A percentile compares a stretch with the other conserved stretches of the same genome.
These are phyloP conservation scores for Globisporangium lucens DNA, from an alignment of 352 stramenopile genomes.

Conservation along the genomic window DNA sequence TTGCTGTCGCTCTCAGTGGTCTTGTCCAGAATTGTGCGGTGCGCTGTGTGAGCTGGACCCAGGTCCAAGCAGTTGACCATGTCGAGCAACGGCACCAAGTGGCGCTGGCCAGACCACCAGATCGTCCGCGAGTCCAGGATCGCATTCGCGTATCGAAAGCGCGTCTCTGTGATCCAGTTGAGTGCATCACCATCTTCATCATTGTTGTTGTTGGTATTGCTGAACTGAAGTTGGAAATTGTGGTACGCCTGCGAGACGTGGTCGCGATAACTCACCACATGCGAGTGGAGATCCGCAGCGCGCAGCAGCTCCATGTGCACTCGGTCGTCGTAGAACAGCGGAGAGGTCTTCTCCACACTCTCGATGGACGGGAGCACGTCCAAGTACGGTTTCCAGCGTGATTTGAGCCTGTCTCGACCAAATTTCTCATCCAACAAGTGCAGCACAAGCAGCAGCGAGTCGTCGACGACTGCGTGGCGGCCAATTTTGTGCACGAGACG, in stretches of 20 bases:
- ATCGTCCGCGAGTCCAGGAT: conserved; percentile 92
- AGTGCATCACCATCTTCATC: background rate
- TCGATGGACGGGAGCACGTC: conserved; percentile 62
- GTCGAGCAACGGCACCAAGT: conserved; percentile 93
- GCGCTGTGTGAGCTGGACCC: conserved; percentile 35
- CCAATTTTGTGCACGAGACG: conserved; percentile 22
- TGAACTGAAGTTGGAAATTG: conserved; percentile 5
- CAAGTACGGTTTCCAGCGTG: conserved; percentile 84
- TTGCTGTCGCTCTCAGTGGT: background rate
- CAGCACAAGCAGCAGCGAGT: conserved; percentile 64
- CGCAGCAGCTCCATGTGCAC: conserved; percentile 52
- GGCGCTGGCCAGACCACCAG: conserved; percentile 88
- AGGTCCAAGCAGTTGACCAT: conserved; percentile 90
- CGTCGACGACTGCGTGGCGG: conserved; percentile 23
- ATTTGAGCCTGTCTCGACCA: conserved; percentile 32
- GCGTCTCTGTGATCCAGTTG: conserved; percentile 49
- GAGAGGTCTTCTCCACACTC: conserved; percentile 25
- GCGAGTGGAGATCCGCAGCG: conserved; percentile 35
- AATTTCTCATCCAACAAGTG: conserved; percentile 86
- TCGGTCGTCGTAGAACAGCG: conserved; percentile 45
- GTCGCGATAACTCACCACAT: conserved; percentile 36
- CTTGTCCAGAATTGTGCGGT: conserved; percentile 45
- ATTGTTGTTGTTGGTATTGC: background rate
- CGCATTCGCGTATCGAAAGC: conserved; percentile 79
- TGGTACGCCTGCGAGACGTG: conserved; percentile 20